Conservation (phyloP, 208 protist genomes). For the Blechomonas ayalai region DNA sequence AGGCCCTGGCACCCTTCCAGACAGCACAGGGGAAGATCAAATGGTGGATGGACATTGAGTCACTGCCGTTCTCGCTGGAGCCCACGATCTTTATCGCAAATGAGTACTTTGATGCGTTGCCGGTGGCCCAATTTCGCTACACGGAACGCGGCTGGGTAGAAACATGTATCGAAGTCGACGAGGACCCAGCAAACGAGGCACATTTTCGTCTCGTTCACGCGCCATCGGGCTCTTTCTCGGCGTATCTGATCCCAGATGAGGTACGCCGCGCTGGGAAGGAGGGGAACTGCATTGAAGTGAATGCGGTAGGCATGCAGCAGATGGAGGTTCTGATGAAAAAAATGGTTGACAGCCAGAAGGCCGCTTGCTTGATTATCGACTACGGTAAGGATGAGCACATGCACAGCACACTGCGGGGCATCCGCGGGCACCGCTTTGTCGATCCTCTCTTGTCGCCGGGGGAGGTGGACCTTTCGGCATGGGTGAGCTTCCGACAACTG, state of each 20-base stretch:
- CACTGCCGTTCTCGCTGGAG: constrained; percentile 71
- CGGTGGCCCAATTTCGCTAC: constrained; percentile 89
- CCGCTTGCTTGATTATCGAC: constrained; percentile 86
- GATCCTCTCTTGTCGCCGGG: constrained; percentile 85
- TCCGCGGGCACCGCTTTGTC: constrained; percentile 86
- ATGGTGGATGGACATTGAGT: constrained; percentile 85
- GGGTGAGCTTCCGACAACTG: constrained; percentile 85
- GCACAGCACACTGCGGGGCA: constrained; percentile 85
- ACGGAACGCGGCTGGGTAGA: constrained; percentile 91
- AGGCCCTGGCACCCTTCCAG: constrained; percentile 71
- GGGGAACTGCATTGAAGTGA: constrained; percentile 81
- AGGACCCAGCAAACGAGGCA: constrained; percentile 63
- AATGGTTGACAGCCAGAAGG: constrained; percentile 76
- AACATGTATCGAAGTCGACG: constrained; percentile 88
- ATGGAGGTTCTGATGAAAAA: constrained; percentile 86
- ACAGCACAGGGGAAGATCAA: constrained; percentile 79
- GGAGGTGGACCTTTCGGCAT: constrained; percentile 87
- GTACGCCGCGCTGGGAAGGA: constrained; percentile 52
- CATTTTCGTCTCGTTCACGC: constrained; percentile 89
- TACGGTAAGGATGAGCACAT: constrained; percentile 91
- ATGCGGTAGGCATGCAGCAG: constrained; percentile 78
- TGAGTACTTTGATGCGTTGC: constrained; percentile 90
- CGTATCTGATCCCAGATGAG: constrained; percentile 85
- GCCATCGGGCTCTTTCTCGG: constrained; percentile 75
- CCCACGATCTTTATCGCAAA: constrained; percentile 86